phyloP scores from a whole-genome alignment of 2,329 filamentous ascomycete genomes.

The Colletotrichum euphorbiae region DNA sequence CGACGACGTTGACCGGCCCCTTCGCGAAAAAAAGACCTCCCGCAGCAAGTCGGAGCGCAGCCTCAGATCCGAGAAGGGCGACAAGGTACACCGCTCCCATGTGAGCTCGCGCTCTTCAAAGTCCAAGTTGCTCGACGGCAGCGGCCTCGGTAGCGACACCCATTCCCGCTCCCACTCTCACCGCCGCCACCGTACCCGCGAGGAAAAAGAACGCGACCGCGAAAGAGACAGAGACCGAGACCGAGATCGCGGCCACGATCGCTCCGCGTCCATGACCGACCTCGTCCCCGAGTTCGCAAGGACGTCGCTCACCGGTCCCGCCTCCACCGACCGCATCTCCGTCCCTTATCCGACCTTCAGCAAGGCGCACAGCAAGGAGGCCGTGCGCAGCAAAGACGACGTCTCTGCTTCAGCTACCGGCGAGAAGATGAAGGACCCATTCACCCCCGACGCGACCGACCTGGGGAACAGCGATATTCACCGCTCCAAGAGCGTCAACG shows the following conservation, averaged over 20 bases:
- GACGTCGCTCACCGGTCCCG: conserved; percentile 45
- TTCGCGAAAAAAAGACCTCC: conserved; percentile 50
- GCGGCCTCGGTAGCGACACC: conserved; percentile 30
- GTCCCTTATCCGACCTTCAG: conserved; percentile 86
- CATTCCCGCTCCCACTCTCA: conserved; percentile 36
- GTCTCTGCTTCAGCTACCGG: conserved; percentile 47
- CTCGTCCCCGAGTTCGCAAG: conserved; percentile 60
- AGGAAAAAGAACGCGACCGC: conserved; percentile 43
- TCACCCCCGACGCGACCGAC: conserved; percentile 80
- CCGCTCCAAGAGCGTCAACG: conserved; percentile 62
- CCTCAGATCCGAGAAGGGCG: conserved; percentile 41
- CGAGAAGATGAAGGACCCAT: conserved; percentile 55
- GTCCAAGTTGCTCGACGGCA: conserved; percentile 39
- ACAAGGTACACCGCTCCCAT: conserved; percentile 41
- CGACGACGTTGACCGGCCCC: conserved; percentile 44
- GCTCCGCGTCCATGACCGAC: conserved; percentile 58
- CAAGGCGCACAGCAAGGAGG: conserved; percentile 92
- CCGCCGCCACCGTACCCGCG: conserved; percentile 40
- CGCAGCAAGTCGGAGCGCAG: conserved; percentile 37
- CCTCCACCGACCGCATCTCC: conserved; percentile 59
- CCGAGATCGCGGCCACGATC: conserved; percentile 46
- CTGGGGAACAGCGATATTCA: conserved; percentile 64
- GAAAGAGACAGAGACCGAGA: conserved; percentile 47
- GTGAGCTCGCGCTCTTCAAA: conserved; percentile 40
- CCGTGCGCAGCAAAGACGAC: conserved; percentile 73